phyloP scores from a whole-genome alignment of 2,329 filamentous ascomycete species.

The Dactylellina haptotyla region DNA sequence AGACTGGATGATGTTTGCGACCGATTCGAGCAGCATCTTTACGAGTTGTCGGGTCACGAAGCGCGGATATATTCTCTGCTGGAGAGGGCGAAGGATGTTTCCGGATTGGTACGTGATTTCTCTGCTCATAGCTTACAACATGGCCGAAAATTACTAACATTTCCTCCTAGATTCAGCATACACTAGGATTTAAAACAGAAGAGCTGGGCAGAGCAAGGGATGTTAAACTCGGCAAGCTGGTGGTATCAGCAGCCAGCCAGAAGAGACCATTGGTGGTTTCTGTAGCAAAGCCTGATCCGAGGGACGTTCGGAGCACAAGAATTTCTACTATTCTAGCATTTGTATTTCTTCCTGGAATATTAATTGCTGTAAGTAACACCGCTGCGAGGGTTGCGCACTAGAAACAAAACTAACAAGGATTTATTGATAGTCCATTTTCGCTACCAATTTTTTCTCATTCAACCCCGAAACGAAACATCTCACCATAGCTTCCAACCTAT shows the following conservation, averaged over 20 bases:
- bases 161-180: conserved; percentile 30
- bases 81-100: conserved; percentile 25
- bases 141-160: too few species aligned
- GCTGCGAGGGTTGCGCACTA: not conserved
- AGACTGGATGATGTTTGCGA: conserved; percentile 43
- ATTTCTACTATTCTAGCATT: conserved; percentile 9
- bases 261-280: conserved; percentile 3
- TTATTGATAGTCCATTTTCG: conserved; percentile 25
- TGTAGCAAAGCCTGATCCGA: not conserved
- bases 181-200: conserved; percentile 2
- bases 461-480: conserved; percentile 22
- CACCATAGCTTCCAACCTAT: conserved; percentile 26
- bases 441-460: conserved; percentile 38
- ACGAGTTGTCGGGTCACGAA: conserved; percentile 40
- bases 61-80: conserved; percentile 29
- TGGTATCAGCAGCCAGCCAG: not conserved
- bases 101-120: conserved; percentile 24
- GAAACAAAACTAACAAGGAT: not conserved
- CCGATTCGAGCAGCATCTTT: conserved; percentile 44
- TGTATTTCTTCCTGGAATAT: conserved; percentile 29
- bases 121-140: too few species aligned
- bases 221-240: not conserved
- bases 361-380: conserved; percentile 24
- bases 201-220: conserved; percentile 6
- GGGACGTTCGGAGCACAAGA: conserved; percentile 5